Conservation (phyloP, 2,329 filamentous ascomycete species). For the Orbilia quercus region DNA sequence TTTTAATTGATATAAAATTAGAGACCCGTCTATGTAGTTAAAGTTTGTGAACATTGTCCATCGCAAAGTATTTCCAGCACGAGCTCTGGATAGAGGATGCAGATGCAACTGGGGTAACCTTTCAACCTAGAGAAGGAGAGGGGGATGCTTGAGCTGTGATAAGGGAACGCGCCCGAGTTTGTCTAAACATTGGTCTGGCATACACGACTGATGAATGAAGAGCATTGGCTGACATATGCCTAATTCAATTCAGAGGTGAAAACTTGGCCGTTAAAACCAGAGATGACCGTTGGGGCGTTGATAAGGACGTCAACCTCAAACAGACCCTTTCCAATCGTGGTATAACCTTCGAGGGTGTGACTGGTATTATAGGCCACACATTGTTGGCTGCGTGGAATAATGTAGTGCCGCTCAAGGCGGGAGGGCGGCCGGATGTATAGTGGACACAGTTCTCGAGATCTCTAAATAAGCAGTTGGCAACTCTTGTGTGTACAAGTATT, state of each 20-base stretch:
- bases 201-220: slow-evolving; percentile 60
- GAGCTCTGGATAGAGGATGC: slow-evolving; percentile 26
- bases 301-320: slow-evolving; percentile 60
- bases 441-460: slow-evolving; percentile 58
- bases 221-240: slow-evolving; percentile 55
- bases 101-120: slow-evolving; percentile 4
- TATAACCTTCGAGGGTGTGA: slow-evolving; percentile 60
- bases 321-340: slow-evolving; percentile 57
- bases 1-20: too few species aligned
- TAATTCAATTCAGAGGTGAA: slow-evolving; percentile 61
- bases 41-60: background rate
- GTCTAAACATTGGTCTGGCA: slow-evolving; percentile 61
- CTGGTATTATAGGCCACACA: slow-evolving; percentile 60
- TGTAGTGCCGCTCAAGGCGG: slow-evolving; percentile 60
- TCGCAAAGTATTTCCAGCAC: slow-evolving; percentile 26
- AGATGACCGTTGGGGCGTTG: slow-evolving; percentile 58
- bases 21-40: too few species aligned
- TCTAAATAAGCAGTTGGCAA: background rate
- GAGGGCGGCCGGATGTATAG: slow-evolving; percentile 59
- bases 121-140: slow-evolving; percentile 8
- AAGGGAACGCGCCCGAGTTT: slow-evolving; percentile 8
- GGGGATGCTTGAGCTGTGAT: slow-evolving; percentile 1
- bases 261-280: slow-evolving; percentile 61
- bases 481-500: too few species aligned
- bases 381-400: slow-evolving; percentile 62